Percentiles rank a stretch among this genome's conserved stretches.
phyloP scores from a whole-genome alignment of 2,329 filamentous ascomycete species.

The Pseudocercospora musae region DNA sequence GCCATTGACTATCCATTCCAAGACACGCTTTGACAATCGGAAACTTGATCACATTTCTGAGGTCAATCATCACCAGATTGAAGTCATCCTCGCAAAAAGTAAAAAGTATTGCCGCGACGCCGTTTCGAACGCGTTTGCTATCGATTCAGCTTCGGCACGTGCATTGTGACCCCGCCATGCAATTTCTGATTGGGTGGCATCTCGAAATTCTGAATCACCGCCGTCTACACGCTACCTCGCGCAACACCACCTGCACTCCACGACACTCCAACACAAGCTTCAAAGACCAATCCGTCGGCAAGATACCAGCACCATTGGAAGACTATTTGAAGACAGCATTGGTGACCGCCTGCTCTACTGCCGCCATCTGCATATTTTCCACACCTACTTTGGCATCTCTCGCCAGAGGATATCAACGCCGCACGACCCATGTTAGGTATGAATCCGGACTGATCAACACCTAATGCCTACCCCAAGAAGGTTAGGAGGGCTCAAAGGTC shows the following conservation, averaged over 20 bases:
- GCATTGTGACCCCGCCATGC: background rate
- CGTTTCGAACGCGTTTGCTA: background rate
- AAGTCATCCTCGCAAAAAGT: background rate
- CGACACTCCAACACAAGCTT: background rate
- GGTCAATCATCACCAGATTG: too few relatives aligned
- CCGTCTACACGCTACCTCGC: background rate
- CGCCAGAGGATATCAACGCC: background rate
- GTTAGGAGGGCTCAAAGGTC: constrained; percentile 11
- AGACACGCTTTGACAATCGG: background rate
- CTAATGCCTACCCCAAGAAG: background rate
- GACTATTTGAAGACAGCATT: background rate
- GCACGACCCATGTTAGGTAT: background rate
- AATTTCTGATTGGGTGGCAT: background rate
- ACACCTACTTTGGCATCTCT: background rate
- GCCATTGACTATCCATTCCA: background rate
- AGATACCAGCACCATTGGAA: background rate
- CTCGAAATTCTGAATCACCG: background rate
- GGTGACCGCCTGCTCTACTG: background rate
- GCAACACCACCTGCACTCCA: background rate
- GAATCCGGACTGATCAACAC: background rate
- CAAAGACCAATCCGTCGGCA: background rate
- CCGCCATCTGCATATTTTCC: background rate
- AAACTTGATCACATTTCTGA: too few relatives aligned
- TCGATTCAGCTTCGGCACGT: background rate
- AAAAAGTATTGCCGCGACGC: background rate